These are phyloP conservation scores for Botrytis galanthina DNA, from an alignment of 2,329 filamentous ascomycete species.

Conservation along the genomic window DNA sequence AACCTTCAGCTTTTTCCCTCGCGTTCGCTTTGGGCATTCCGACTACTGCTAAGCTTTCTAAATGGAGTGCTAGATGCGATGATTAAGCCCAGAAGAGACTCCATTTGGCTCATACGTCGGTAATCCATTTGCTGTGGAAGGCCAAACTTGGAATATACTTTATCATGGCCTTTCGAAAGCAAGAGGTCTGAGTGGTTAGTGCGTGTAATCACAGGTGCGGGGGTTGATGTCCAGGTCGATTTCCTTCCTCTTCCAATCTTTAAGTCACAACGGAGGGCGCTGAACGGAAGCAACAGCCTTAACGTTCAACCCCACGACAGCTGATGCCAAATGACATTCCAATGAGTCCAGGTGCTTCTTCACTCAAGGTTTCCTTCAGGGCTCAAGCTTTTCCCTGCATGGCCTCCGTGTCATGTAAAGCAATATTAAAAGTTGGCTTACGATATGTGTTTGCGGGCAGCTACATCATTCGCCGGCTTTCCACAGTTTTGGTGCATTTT, in stretches of 20 bases:
- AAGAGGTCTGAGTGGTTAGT: slow-evolving; percentile 13
- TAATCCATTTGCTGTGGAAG: slow-evolving; percentile 10
- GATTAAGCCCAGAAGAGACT: not conserved
- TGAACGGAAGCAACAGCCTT: slow-evolving; percentile 15
- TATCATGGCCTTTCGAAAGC: not conserved
- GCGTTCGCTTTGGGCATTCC: not conserved
- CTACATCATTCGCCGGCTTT: slow-evolving; percentile 5
- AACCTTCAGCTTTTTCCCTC: slow-evolving; percentile 3
- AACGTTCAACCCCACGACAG: slow-evolving; percentile 11
- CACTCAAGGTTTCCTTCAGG: not conserved
- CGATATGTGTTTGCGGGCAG: not conserved
- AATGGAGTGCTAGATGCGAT: slow-evolving; percentile 7
- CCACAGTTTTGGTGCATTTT: slow-evolving; percentile 2
- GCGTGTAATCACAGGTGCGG: slow-evolving; percentile 8
- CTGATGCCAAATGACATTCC: slow-evolving; percentile 5
- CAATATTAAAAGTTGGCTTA: not conserved
- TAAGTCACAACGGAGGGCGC: slow-evolving; percentile 16
- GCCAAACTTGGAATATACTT: slow-evolving; percentile 8
- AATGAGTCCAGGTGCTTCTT: slow-evolving; percentile 1
- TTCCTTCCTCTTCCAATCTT: slow-evolving; percentile 15
- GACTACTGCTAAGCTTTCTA: not conserved
- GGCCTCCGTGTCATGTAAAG: not conserved
- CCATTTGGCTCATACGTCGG: not conserved
- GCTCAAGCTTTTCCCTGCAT: slow-evolving; percentile 11
- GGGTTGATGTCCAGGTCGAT: slow-evolving; percentile 3